Conservation (phyloP, 345 rosid genomes). For the Eutrema japonicum region DNA sequence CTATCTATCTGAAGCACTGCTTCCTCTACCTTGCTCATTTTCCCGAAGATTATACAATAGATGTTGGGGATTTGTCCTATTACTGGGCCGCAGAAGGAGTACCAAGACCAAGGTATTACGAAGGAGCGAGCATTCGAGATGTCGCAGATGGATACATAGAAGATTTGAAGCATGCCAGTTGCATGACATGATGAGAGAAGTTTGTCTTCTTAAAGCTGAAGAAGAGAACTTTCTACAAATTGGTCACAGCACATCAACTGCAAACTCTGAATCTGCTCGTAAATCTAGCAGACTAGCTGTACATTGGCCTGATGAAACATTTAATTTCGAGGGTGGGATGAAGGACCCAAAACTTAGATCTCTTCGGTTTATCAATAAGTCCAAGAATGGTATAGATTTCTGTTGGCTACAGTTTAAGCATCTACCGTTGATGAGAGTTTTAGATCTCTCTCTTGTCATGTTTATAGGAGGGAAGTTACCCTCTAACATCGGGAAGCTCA, state of each 20-base stretch:
- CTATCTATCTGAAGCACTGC: conserved; percentile 14
- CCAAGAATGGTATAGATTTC: neutral
- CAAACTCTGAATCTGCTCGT: neutral
- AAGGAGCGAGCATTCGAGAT: neutral
- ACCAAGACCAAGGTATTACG: neutral
- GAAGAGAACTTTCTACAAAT: neutral
- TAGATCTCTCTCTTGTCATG: rapidly evolving
- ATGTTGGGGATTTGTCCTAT: neutral
- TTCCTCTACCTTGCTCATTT: conserved; percentile 24
- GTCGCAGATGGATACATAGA: conserved; percentile 32
- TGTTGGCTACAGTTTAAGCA: neutral
- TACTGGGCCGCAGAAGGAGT: conserved; percentile 52
- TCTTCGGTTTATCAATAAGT: neutral
- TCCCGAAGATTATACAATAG: conserved; percentile 36
- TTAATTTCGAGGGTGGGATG: neutral
- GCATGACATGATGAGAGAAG: too few species aligned
- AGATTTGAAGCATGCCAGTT: neutral
- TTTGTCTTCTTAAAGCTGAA: too few species aligned
- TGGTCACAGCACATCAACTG: neutral
- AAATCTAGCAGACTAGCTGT: neutral
- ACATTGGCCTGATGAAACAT: neutral
- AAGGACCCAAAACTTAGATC: neutral
- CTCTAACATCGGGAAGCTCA: neutral
- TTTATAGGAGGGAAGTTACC: neutral
- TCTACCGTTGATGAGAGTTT: neutral